Conservation (phyloP, 768 basidiomycete species). For the Fistulinella prunicolor region DNA sequence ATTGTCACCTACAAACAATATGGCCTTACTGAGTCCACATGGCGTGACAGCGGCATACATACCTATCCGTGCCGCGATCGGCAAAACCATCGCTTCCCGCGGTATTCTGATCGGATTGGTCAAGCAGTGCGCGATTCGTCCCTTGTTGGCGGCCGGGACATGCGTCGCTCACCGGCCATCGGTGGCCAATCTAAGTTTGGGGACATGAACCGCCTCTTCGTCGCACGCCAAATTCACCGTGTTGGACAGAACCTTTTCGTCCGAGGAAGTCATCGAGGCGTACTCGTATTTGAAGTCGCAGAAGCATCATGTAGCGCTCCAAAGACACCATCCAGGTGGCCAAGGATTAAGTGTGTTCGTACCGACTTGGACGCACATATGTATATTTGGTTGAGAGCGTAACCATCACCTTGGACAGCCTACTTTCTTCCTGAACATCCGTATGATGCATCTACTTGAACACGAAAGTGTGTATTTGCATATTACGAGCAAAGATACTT, state of each 20-base stretch:
- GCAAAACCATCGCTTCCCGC: constrained; percentile 41
- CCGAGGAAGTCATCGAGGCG: constrained; percentile 50
- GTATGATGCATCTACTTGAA: too few relatives aligned
- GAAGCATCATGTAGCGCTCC: constrained; percentile 56
- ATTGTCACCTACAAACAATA: neutral
- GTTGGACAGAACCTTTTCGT: constrained; percentile 56
- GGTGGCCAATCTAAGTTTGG: constrained; percentile 44
- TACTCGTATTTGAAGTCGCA: constrained; percentile 53
- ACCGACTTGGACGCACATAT: too few relatives aligned
- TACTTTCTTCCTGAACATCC: too few relatives aligned
- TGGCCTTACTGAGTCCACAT: too few relatives aligned
- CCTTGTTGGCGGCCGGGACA: neutral
- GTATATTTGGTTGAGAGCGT: too few relatives aligned
- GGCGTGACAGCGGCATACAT: constrained; percentile 27
- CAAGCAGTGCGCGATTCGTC: constrained; percentile 45
- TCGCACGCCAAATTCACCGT: constrained; percentile 42
- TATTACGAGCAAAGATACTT: too few relatives aligned
- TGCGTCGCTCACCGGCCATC: neutral
- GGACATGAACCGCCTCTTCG: constrained; percentile 49
- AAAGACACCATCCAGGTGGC: constrained; percentile 56
- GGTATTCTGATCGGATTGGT: constrained; percentile 57
- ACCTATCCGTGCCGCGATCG: constrained; percentile 36
- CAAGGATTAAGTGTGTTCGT: constrained; percentile 7
- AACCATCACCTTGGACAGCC: too few relatives aligned
- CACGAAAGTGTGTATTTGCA: too few relatives aligned